Evolutionary conservation across 2,329 filamentous ascomycete species (phyloP), one percentile per base, ranked within the genome.

Genomic region (Davidsoniella neocaledoniae): DNA sequence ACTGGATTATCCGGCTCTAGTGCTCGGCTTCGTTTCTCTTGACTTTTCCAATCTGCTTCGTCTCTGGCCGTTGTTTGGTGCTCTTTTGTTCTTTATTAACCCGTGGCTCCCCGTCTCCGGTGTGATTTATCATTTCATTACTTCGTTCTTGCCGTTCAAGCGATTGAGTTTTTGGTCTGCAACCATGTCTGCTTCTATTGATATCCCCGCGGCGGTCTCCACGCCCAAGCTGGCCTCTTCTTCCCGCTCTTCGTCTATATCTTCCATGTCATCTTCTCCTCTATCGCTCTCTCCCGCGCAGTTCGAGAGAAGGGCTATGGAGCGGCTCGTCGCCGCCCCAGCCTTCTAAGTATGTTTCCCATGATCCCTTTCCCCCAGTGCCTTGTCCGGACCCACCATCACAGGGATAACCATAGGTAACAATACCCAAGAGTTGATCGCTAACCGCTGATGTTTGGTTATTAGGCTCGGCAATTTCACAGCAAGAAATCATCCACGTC

Each of bases 401-500:
- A 33, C 29, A 33, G 29, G 29, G 29, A 33, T 9, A 10, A 29
- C 29, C 21, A 12, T 10, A 44, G 25, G 19, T 19, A 42, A 21
- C 5, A 16, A 19, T 3, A 12, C 6, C 14, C 41, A 17, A 21
- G 7, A 49, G 43, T 45, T 46, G 17, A 40, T 52, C 48, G 25
- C 19, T 46, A 46, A 46, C 44, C 43, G 29, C 8, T 12, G 47
- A 55, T 55, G 48, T 64, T 66, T 56, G 65, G 59, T 54, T 21
- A 39, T 46, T 56, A 86, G 83, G 83, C 63, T 74, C 77, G 40
- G 80, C 82, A 16, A 70, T 88, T 54, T 77, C 77, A 42, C 79
- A 83, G 62, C 74, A 83, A 57, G 81, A 87, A 64, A 81, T 81
- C 59, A 86, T 80, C n/a, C 81, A 86, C 43, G 78, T 88, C 62